Evolutionary conservation across 805 yeast genomes (phyloP), one percentile per base, ranked within the genome.

Genomic region (Grigorovia yakushimaensis): DNA sequence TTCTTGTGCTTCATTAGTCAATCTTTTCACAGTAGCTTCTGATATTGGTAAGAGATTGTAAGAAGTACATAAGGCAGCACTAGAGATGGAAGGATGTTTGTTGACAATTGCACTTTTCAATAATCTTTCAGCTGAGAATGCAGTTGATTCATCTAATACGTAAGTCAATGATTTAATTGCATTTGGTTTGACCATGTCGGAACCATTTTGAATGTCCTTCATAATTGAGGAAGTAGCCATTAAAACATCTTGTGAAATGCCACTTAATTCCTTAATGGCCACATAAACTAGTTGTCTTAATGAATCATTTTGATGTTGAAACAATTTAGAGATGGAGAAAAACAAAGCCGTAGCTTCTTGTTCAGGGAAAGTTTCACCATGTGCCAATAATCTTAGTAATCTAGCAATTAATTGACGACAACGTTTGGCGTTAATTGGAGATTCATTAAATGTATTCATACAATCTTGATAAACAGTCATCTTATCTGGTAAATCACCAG

Each of bases 381-480:
- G 73, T 60, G 87, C 84, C 52, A 93, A 69, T 62, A 93, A 75
- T 60, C 95, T 78, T 61, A 89, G 73, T 57, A 93, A 73, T 67
- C 88, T 81, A 33, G 96, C 83, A 63, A 93, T 75, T 62, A 91
- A 71, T 49, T 73, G 65, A 58, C 98, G 85, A 62, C 96, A 88
- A 67, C 84, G 84, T 57, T 82, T 84, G 23, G 97, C 85, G 58
- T 85, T 82, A 50, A 89, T 83, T 10, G 95, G 95, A 41, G 93
- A 77, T 53, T 89, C 87, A 71, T 89, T 91, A 76, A 93, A 93
- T 51, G 86, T 89, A 55, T 85, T 85, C 61, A 87, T 72, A 73
- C 97, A 89, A 65, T 89, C 96, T 69, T 93, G 98, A 67, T 84
- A 91, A 52, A 93, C 89, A 10, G 96, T 83, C 98, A 93, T 93